Percentiles rank a stretch among this genome's conserved stretches.
Evolutionary conservation across 495 filamentous ascomycete genomes (phyloP).

Genomic region (Sordaria brevicollis): DNA sequence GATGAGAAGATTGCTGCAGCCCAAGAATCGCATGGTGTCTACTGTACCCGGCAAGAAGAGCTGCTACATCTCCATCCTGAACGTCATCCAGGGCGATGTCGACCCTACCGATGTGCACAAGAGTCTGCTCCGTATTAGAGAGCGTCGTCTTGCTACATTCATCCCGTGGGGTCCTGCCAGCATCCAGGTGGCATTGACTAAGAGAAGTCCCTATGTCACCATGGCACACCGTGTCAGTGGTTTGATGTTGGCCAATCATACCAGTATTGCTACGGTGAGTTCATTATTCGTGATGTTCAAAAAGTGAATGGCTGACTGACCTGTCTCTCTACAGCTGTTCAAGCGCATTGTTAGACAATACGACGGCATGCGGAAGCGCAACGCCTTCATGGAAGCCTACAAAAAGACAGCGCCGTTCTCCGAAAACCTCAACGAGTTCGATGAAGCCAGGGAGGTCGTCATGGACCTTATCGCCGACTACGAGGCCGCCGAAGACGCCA

Average conservation of each 20-base stretch:
- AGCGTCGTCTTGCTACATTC: constrained; percentile 87
- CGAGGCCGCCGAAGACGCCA: constrained; percentile 82
- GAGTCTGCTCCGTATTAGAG: constrained; percentile 89
- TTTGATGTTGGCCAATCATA: constrained; percentile 96
- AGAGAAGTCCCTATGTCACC: constrained; percentile 88
- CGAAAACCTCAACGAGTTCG: constrained; percentile 87
- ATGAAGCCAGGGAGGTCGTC: constrained; percentile 84
- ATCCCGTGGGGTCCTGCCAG: constrained; percentile 99
- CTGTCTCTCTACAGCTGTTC: constrained; percentile 48
- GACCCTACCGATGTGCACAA: constrained; percentile 97
- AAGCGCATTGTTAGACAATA: constrained; percentile 86
- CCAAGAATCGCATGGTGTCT: constrained; percentile 98
- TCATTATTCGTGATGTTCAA: background rate
- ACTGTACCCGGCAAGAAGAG: constrained; percentile 91
- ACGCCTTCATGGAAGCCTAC: constrained; percentile 91
- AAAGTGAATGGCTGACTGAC: constrained; percentile 1
- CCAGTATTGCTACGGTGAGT: constrained; percentile 78
- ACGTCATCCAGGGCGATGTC: constrained; percentile 96
- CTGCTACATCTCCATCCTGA: constrained; percentile 97
- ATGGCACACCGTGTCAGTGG: constrained; percentile 89
- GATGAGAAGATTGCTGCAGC: constrained; percentile 89
- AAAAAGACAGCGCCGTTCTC: constrained; percentile 88
- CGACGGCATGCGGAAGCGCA: constrained; percentile 85
- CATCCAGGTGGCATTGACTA: constrained; percentile 93
- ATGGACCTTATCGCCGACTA: constrained; percentile 85